Conservation (phyloP, 345 rosid species). For the Eucalyptus pauciflora region DNA sequence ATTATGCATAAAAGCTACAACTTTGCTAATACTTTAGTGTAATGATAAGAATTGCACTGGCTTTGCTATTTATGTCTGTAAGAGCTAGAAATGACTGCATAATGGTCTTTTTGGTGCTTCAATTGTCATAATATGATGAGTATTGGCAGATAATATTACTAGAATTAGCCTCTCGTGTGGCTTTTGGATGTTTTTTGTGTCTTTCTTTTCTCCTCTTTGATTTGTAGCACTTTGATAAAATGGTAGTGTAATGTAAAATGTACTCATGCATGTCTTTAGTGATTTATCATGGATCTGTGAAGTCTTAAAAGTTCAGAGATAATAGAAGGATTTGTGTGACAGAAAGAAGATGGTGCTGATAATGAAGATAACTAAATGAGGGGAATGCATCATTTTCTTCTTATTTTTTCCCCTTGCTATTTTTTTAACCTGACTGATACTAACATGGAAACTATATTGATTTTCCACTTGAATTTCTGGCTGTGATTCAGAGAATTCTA, state of each 20-base stretch:
- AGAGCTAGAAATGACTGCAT: neutral
- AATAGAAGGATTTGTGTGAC: neutral
- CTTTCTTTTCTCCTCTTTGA: neutral
- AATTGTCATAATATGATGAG: neutral
- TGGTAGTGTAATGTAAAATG: neutral
- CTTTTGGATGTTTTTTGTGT: neutral
- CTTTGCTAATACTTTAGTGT: neutral
- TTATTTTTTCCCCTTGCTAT: neutral
- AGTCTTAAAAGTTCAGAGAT: neutral
- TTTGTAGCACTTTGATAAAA: neutral
- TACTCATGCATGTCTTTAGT: neutral
- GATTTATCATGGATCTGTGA: neutral
- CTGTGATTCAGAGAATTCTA: conserved; percentile 24
- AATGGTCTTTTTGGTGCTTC: neutral
- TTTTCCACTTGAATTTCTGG: neutral
- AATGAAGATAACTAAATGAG: neutral
- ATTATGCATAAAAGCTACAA: neutral
- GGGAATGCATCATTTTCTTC: neutral
- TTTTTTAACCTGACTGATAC: neutral
- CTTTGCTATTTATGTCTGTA: neutral
- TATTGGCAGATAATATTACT: neutral
- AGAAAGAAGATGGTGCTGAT: neutral
- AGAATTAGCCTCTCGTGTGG: neutral
- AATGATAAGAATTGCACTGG: neutral
- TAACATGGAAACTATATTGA: neutral